phyloP scores from a whole-genome alignment of 345 rosid species.

The Rhodamnia argentea region DNA sequence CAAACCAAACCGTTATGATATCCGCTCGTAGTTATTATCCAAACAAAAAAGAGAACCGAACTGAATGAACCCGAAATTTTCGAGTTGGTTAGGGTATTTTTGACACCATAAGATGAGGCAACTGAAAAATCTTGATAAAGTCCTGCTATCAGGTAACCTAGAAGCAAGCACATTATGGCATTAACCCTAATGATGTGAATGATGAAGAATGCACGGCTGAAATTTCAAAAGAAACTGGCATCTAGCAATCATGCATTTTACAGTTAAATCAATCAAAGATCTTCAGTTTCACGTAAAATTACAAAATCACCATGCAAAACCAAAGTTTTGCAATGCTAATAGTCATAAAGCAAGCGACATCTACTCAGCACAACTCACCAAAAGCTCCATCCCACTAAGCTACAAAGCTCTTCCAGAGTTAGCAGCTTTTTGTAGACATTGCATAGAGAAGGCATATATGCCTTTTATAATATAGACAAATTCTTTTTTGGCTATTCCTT shows the following conservation, averaged over 20 bases:
- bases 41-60: no score
- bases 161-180: neutral
- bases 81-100: no score
- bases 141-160: neutral
- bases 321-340: neutral
- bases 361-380: neutral
- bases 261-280: neutral
- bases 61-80: no score
- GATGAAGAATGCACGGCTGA: neutral
- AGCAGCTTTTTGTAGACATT: neutral
- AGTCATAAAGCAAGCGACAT: neutral
- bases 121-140: neutral
- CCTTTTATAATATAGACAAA: neutral
- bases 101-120: neutral
- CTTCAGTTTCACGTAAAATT: neutral
- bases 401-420: neutral
- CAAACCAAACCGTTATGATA: neutral
- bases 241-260: neutral
- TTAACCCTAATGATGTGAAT: neutral
- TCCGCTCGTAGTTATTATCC: no score
- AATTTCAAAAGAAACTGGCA: neutral
- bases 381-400: neutral
- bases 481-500: neutral
- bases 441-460: neutral
- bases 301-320: neutral